Evolutionary conservation across 371 early-diverging fungal genomes (phyloP), one percentile per base, ranked within the genome.

Genomic region (Zychaea mexicana): DNA sequence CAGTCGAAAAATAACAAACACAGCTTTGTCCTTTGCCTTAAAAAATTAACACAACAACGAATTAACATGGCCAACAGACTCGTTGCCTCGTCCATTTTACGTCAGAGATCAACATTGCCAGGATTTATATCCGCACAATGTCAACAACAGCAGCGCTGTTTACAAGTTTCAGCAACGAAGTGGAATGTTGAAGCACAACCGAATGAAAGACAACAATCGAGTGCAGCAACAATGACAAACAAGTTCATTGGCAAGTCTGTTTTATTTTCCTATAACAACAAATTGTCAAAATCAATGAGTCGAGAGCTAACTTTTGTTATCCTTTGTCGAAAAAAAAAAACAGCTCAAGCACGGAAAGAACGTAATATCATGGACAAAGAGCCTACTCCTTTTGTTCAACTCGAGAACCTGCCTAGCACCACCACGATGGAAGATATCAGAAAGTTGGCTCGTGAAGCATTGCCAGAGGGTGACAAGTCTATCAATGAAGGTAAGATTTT

Each of bases 401-500:
- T 82, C 32, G 71, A 78, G 12, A 24, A 54, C 21, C 42, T 82
- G 53, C 82, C 82, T 52, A 19, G n/a, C 1, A 78, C 79, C 24
- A 72, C 69, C 15, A 82, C 82, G 6, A 52, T 38, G 12, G 82
- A 82, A 52, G 82, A 82, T 59, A 69, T 82, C 6, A 60, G 62
- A 61, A 78, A 79, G 58, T 65, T 82, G 24, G 82, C 77, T 6
- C 73, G 82, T 61, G 74, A 78, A 60, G 77, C 82, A 6, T 73
- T 77, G 26, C 61, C 59, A 10, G 52, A 78, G 15, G 77, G 76
- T 31, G 82, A 78, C 45, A 73, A 71, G 24, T 57, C 56, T 17
- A 78, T 81, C 31, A 28, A 64, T 27, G 74, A 74, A 22, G 52
- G 74, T 74, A 70, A 36, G 61, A 53, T 61, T 17, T 59, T 42